Evolutionary conservation across 345 rosid species (phyloP), one percentile per base, ranked within the genome.

Genomic region (Arabidopsis suecica): DNA sequence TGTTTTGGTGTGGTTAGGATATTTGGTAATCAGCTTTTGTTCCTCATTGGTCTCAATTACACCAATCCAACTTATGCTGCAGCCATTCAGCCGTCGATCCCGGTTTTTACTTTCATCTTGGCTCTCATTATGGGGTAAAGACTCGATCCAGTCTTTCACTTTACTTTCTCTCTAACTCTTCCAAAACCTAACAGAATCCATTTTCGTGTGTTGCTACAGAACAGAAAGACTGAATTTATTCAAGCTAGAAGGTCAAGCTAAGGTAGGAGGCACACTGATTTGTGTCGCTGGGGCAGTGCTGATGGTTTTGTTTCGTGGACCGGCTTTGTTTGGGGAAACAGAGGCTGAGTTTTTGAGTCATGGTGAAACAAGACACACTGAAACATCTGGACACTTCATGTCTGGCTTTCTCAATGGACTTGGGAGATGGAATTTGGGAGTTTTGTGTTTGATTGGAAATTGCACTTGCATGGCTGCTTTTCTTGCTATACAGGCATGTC

Each of bases 1-100:
- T 67, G 58, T 25, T 6, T 40, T 25, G 4, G 4, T 53, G 50
- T 53, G 58, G 16, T 73, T 82, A 95, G 99, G 90, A 87, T 95
- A 76, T 95, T 90, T 79, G 99, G 98, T 51, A 95, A 95, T 80
- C 99, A 95, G 88, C 93, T 95, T 61, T 71, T 95, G 72, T 95
- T 95, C 84, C 96, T 95, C 48, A 54, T 95, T 75, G 99, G 99
- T 83, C 91, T 95, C 65, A 85, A 78, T 82, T 90, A 92, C 84
- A 92, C 98, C 53, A 95, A 88, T 88, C 99, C 99, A 28, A 90
- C 98, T 58, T 90, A 90, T 79, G 99, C 99, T 68, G 98, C 99
- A 75, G 98, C 97, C 12, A 91, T 84, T 78, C 99, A 95, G 65
- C 99, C 99, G 12, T 80, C 99, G 0, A 95, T 95, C 66, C 99